Evolutionary conservation across 345 rosid species (phyloP).

Genomic region (Aethionema arabicum): DNA sequence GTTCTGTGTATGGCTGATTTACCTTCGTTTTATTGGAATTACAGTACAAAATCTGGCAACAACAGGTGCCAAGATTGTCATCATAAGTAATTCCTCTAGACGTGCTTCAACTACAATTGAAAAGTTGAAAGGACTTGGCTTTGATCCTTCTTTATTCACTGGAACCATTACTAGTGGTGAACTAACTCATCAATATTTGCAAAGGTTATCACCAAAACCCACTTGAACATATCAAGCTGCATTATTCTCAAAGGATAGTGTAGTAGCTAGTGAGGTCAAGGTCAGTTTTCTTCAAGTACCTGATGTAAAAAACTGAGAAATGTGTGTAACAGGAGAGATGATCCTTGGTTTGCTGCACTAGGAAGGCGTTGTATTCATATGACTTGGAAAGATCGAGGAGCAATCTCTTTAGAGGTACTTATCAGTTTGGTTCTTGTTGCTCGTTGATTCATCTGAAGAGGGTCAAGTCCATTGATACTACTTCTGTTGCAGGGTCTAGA

Average conservation of each 20-base stretch:
- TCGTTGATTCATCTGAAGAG: slow-evolving; percentile 1
- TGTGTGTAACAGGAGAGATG: slow-evolving; percentile 67
- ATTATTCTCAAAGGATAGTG: background rate
- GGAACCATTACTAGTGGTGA: slow-evolving; percentile 96
- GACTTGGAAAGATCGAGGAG: slow-evolving; percentile 92
- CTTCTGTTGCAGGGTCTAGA: slow-evolving; percentile 62
- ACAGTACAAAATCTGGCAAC: slow-evolving; percentile 74
- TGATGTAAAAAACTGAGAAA: slow-evolving; percentile 9
- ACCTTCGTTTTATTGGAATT: slow-evolving; percentile 16
- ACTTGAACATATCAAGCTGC: background rate
- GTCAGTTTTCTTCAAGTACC: background rate
- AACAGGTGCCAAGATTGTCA: slow-evolving; percentile 75
- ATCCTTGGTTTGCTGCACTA: slow-evolving; percentile 90
- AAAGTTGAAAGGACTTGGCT: slow-evolving; percentile 80
- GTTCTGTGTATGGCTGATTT: slow-evolving; percentile 13
- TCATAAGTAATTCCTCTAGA: slow-evolving; percentile 89
- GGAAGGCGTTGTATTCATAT: slow-evolving; percentile 89
- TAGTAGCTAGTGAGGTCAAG: background rate
- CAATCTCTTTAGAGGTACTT: slow-evolving; percentile 87
- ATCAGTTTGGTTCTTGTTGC: slow-evolving; percentile 12
- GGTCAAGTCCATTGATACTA: slow-evolving; percentile 14
- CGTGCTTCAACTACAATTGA: slow-evolving; percentile 80
- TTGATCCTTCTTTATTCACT: slow-evolving; percentile 81
- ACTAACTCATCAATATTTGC: slow-evolving; percentile 75
- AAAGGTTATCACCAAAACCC: slow-evolving; percentile 42